Evolutionary conservation across 345 rosid genomes (phyloP).

Genomic region (Euclidium syriacum): DNA sequence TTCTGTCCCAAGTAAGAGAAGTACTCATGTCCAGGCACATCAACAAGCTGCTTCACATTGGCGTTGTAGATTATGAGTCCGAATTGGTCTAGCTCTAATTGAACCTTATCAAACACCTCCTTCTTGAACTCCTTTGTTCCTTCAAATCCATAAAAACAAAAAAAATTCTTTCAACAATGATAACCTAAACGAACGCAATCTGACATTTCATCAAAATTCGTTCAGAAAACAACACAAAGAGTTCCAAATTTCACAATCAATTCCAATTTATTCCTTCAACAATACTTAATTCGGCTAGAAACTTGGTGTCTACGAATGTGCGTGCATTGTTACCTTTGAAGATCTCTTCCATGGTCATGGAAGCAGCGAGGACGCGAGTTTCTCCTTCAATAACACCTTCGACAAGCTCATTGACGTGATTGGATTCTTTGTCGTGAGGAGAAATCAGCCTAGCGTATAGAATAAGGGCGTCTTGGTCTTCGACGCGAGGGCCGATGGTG

Average conservation of each 20-base stretch:
- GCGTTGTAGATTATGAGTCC: conserved; percentile 72
- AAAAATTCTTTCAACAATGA: neutral
- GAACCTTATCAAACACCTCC: conserved; percentile 76
- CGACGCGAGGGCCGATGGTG: conserved; percentile 70
- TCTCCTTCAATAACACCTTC: conserved; percentile 85
- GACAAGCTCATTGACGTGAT: conserved; percentile 71
- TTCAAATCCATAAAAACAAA: neutral
- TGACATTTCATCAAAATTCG: no score
- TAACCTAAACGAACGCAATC: no score
- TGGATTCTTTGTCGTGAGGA: conserved; percentile 57
- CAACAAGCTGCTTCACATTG: conserved; percentile 78
- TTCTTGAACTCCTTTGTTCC: conserved; percentile 63
- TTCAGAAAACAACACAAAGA: no score
- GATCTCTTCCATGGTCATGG: conserved; percentile 87
- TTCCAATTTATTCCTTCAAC: no score
- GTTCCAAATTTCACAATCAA: no score
- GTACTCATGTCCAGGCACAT: conserved; percentile 80
- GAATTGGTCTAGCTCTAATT: conserved; percentile 68
- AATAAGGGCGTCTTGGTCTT: conserved; percentile 44
- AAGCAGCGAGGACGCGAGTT: conserved; percentile 77
- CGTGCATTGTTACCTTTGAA: conserved; percentile 51
- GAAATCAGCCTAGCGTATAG: conserved; percentile 62
- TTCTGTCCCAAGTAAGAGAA: conserved; percentile 82
- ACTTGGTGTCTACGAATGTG: no score
- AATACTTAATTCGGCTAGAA: no score